phyloP scores from a whole-genome alignment of 805 yeast species.

The Yarrowia porcina region DNA sequence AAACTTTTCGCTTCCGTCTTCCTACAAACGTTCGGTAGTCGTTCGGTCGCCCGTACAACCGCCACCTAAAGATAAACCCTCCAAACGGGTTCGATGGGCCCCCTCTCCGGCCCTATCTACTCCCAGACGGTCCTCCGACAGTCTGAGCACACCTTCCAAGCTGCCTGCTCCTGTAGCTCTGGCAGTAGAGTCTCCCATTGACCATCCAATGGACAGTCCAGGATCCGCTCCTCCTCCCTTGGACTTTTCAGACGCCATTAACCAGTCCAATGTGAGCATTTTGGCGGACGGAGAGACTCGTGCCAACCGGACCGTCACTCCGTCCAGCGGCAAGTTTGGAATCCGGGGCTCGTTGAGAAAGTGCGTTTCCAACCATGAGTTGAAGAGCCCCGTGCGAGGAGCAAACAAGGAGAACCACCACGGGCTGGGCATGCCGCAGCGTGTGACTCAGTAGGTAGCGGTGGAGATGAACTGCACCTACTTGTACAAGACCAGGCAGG shows the following conservation, averaged over 20 bases:
- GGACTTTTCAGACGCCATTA: conserved; percentile 4
- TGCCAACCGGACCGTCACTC: background rate
- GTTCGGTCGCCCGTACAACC: conserved; percentile 1
- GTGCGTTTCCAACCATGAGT: conserved; percentile 11
- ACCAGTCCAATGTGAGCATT: background rate
- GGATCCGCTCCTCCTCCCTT: conserved; percentile 1
- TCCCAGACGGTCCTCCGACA: background rate
- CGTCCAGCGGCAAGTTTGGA: conserved; percentile 1
- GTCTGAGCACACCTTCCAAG: background rate
- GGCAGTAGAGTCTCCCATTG: background rate
- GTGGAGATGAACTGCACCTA: background rate
- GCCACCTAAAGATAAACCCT: conserved; percentile 3
- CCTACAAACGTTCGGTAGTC: background rate
- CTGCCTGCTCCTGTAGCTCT: background rate
- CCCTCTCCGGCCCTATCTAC: conserved; percentile 11
- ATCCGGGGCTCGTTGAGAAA: conserved; percentile 10
- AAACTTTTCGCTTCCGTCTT: background rate
- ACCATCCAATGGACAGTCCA: conserved; percentile 10
- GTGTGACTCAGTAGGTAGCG: background rate
- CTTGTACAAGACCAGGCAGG: background rate
- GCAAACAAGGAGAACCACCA: conserved; percentile 11
- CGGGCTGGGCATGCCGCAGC: conserved; percentile 2
- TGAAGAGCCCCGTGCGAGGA: conserved; percentile 17
- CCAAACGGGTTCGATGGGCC: conserved; percentile 19
- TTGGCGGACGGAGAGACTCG: background rate